Base-by-base conservation (phyloP, 2,329 filamentous ascomycete genomes). In the Colletotrichum lentis region DNA sequence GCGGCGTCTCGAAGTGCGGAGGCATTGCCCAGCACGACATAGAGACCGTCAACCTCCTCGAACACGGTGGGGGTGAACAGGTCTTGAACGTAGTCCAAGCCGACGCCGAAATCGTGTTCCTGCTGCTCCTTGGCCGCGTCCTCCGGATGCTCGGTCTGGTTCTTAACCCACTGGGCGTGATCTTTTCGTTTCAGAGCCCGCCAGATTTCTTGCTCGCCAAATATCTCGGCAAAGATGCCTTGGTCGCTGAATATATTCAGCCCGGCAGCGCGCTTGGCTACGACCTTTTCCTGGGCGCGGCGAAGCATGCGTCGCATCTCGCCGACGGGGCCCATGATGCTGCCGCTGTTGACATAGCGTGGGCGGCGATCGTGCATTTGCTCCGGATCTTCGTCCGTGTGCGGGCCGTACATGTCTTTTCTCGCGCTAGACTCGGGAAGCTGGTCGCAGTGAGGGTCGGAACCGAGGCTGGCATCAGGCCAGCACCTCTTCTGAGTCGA, bases 201-300 rank as follows among this genome's bases (percentile, higher is more conserved):
- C 62, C 65, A 73, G 16, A 71, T 63, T 58, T 73, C 72, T 58
- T 74, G 73, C 50, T 76, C 75, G 2, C 74, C 75, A 53, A 76
- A 75, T 0, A 78, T 70, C 54, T 77, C 73, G n/a, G 72, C 75
- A 24, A 77, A 74, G 16, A 78, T 69, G 12, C 75, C 75, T 56
- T 78, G 76, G 39, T 78, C 76, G 20, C 76, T 74, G 12, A 69
- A 71, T 1, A 77, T 68, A 7, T 71, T 56, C 5, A 64, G 53
- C 2, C 58, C 62, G 0, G 56, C 61, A 0, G 58, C 58, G 1
- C 72, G 60, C 27, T 70, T 71, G 55, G 69, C 66, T 11, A 73
- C 71, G 65, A 77, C 73, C 43, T 70, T 74, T 14, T 74, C 72
- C 50, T 74, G 52, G 12, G 60, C 55, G 8, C 56, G 46, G n/a